Evolutionary conservation across 2,329 filamentous ascomycete genomes (phyloP).

Genomic region (Ophiostoma perfectum): DNA sequence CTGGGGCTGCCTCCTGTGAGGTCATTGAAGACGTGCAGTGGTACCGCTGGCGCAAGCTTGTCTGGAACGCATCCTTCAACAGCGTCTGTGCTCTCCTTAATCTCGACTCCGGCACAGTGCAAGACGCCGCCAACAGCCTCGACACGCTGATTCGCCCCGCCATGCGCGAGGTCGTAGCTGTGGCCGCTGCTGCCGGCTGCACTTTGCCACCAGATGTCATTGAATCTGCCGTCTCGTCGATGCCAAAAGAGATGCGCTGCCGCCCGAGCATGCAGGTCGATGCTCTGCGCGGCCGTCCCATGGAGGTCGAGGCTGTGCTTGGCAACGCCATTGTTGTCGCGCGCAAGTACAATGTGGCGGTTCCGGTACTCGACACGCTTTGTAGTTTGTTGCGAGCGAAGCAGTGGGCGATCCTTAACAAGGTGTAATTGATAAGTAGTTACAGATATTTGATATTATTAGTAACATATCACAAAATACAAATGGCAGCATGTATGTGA

Average conservation of each 20-base stretch:
- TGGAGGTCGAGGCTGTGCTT: neutral
- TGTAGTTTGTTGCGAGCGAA: neutral
- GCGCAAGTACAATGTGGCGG: neutral
- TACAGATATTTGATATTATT: too few relatives aligned
- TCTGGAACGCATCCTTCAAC: neutral
- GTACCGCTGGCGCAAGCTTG: conserved; percentile 1
- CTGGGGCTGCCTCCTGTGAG: neutral
- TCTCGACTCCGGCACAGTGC: neutral
- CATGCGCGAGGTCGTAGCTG: neutral
- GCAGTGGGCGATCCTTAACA: neutral
- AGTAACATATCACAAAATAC: too few relatives aligned
- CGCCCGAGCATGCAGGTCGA: neutral
- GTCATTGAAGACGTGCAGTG: neutral
- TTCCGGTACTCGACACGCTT: neutral
- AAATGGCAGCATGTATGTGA: too few relatives aligned
- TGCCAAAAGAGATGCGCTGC: neutral
- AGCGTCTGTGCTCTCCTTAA: neutral
- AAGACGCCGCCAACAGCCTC: neutral
- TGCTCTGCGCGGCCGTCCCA: neutral
- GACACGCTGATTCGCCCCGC: neutral
- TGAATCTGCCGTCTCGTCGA: neutral
- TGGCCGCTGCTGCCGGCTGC: neutral
- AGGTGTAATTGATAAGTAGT: neutral
- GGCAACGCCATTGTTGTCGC: neutral
- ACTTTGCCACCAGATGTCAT: neutral